Percentiles rank a stretch among this genome's conserved stretches.
Evolutionary conservation across 257 asterid species (phyloP).

Genomic region (Orobanche coerulescens): DNA sequence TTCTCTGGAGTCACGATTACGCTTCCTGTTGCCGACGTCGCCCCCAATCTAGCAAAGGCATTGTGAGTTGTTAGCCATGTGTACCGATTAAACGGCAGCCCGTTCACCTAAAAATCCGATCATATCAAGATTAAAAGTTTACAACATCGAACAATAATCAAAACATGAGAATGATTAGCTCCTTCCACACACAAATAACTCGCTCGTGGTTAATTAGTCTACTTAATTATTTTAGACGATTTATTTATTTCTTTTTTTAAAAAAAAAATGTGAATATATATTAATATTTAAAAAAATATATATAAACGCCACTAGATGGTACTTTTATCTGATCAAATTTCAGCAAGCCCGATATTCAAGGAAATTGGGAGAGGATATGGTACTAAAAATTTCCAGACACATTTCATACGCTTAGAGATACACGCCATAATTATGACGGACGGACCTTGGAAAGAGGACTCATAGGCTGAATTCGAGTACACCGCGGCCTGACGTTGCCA

Average conservation of each 20-base stretch:
- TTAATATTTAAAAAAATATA: too few species aligned
- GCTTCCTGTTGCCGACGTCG: constrained; percentile 59
- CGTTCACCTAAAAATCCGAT: constrained; percentile 46
- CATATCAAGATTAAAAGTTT: constrained; percentile 5
- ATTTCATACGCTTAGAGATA: not conserved
- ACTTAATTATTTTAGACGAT: not conserved
- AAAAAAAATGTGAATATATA: too few species aligned
- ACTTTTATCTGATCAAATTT: not conserved
- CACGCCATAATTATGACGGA: not conserved
- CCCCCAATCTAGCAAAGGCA: constrained; percentile 66
- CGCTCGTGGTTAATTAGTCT: not conserved
- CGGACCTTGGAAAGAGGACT: constrained; percentile 70
- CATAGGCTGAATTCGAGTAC: constrained; percentile 68
- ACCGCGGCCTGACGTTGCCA: constrained; percentile 64
- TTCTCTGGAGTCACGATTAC: constrained; percentile 56
- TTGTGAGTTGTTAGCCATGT: constrained; percentile 90
- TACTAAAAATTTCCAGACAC: not conserved
- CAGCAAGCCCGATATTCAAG: constrained; percentile 13
- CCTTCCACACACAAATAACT: not conserved
- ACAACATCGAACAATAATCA: constrained; percentile 15
- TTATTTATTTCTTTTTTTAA: too few species aligned
- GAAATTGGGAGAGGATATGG: not conserved
- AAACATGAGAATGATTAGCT: not conserved
- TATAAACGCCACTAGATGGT: not conserved
- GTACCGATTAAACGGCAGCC: constrained; percentile 80